A percentile compares a stretch with the other conserved stretches of the same genome.
phyloP scores from a whole-genome alignment of 345 rosid genomes.

The Heritiera littoralis region DNA sequence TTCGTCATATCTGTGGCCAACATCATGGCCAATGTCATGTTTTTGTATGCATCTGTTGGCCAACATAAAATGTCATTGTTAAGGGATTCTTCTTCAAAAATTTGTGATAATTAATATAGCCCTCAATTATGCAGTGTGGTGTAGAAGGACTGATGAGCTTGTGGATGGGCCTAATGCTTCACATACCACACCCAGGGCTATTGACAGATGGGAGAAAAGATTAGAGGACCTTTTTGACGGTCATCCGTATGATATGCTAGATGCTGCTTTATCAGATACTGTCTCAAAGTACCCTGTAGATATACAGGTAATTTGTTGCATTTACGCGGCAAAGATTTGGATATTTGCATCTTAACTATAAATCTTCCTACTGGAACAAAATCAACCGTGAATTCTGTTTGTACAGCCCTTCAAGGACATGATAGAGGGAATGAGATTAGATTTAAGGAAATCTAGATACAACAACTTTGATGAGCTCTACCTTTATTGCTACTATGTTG shows the following conservation, averaged over 20 bases:
- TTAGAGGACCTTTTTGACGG: constrained; percentile 47
- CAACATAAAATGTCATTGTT: neutral
- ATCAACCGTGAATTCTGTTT: neutral
- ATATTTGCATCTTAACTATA: neutral
- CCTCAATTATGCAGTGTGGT: constrained; percentile 45
- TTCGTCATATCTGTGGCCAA: neutral
- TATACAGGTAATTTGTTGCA: constrained; percentile 39
- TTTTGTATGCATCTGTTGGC: neutral
- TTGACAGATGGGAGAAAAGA: constrained; percentile 51
- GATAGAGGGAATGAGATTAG: constrained; percentile 57
- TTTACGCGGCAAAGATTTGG: neutral
- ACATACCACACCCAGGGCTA: constrained; percentile 52
- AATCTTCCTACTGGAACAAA: neutral
- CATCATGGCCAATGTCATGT: neutral
- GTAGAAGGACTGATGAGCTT: constrained; percentile 60
- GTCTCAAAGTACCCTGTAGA: constrained; percentile 51
- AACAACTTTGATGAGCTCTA: constrained; percentile 51
- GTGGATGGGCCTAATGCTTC: constrained; percentile 58
- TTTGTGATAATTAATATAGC: neutral
- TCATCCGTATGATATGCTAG: constrained; percentile 48
- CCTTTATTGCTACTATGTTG: constrained; percentile 57
- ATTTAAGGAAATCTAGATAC: constrained; percentile 48
- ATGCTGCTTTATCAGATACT: constrained; percentile 52
- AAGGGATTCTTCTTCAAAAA: too few species aligned
- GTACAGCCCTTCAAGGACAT: constrained; percentile 56